These are phyloP conservation scores for Chaetoceros muelleri DNA, from an alignment of 108 stramenopile genomes.

Conservation along the genomic window DNA sequence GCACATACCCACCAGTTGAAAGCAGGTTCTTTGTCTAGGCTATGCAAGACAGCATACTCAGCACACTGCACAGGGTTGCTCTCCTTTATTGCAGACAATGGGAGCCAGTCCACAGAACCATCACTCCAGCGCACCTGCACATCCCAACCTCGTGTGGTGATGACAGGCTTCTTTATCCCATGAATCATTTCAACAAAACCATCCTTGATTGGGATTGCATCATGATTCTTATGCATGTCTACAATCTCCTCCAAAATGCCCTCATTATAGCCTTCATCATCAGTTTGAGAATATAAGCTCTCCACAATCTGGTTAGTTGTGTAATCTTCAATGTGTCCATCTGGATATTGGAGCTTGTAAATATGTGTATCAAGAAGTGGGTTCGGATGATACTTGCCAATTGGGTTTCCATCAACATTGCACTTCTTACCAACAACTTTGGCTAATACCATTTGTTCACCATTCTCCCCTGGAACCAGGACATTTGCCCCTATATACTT, in stretches of 20 bases:
- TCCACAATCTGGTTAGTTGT: conserved; percentile 32
- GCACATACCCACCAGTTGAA: too few relatives aligned
- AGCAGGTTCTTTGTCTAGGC: background rate
- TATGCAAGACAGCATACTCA: conserved; percentile 15
- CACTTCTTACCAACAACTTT: too few relatives aligned
- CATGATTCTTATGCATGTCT: background rate
- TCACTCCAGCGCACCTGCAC: too few relatives aligned
- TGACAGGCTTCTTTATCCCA: background rate
- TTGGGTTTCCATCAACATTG: too few relatives aligned
- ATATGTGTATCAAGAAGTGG: too few relatives aligned
- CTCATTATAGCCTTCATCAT: conserved; percentile 16
- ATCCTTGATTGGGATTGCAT: background rate
- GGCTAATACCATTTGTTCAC: too few relatives aligned
- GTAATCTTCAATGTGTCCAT: conserved; percentile 17
- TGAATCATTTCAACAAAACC: background rate
- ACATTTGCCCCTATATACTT: too few relatives aligned
- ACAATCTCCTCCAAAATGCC: conserved; percentile 6
- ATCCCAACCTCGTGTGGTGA: conserved; percentile 24
- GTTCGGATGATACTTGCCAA: too few relatives aligned
- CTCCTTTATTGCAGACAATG: conserved; percentile 20
- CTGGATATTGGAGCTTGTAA: too few relatives aligned
- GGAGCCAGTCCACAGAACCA: conserved; percentile 16
- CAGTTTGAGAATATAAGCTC: conserved; percentile 19
- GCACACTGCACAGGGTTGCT: conserved; percentile 20
- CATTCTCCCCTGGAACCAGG: too few relatives aligned